phyloP scores from a whole-genome alignment of 176 grass and related monocot genomes.

The Oryza glaberrima region DNA sequence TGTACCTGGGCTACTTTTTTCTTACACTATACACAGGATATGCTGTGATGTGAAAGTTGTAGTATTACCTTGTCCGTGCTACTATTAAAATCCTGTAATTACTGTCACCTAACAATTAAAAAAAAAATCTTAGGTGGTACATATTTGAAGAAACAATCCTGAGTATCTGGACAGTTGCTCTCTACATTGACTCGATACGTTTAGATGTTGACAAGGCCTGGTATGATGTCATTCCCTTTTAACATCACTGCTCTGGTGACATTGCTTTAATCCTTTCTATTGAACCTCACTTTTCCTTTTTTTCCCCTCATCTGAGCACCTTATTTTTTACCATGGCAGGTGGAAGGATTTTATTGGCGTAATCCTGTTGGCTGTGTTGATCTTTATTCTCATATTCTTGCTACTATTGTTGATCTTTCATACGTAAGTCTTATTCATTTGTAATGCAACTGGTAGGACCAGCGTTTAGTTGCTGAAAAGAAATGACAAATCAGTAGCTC shows the following conservation, averaged over 20 bases:
- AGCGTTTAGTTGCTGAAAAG: neutral
- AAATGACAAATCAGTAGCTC: constrained; percentile 26
- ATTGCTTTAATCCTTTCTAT: constrained; percentile 33
- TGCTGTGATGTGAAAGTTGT: neutral
- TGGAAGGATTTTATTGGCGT: constrained; percentile 91
- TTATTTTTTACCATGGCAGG: constrained; percentile 57
- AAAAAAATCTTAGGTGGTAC: constrained; percentile 69
- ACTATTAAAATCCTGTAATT: constrained; percentile 16
- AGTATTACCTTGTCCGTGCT: neutral
- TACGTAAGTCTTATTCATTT: constrained; percentile 56
- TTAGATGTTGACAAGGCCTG: constrained; percentile 64
- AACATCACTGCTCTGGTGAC: constrained; percentile 1
- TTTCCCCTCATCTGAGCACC: constrained; percentile 15
- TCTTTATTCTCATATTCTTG: constrained; percentile 87
- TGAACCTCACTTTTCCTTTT: neutral
- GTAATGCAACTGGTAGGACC: constrained; percentile 10
- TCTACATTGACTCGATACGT: constrained; percentile 67
- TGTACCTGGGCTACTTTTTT: neutral
- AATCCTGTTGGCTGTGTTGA: constrained; percentile 67
- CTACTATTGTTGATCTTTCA: constrained; percentile 72
- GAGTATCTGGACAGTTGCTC: constrained; percentile 68
- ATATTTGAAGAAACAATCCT: constrained; percentile 83
- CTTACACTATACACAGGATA: constrained; percentile 19
- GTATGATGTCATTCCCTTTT: constrained; percentile 44
- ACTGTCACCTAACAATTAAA: constrained; percentile 23